A percentile compares a stretch with the other conserved stretches of the same genome.
These are phyloP conservation scores for Aureoboletus auriporus DNA, from an alignment of 768 basidiomycete species.

Conservation along the genomic window DNA sequence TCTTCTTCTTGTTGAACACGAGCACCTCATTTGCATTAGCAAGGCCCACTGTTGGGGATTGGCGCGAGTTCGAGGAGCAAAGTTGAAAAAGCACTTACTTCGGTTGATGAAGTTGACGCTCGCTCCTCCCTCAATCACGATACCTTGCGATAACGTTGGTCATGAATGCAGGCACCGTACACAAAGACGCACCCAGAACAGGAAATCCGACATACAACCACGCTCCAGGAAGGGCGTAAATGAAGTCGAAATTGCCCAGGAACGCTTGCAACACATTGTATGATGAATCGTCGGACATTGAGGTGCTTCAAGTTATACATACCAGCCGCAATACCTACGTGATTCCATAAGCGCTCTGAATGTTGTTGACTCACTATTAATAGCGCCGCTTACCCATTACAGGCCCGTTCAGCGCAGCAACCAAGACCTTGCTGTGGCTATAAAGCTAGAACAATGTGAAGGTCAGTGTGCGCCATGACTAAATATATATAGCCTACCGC, in stretches of 20 bases:
- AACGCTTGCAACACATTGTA: slow-evolving; percentile 39
- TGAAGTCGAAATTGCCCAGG: slow-evolving; percentile 72
- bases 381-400: slow-evolving; percentile 52
- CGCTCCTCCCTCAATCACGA: slow-evolving; percentile 65
- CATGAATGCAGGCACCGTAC: not conserved
- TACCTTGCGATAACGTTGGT: slow-evolving; percentile 36
- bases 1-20: slow-evolving; percentile 65
- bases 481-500: slow-evolving; percentile 43
- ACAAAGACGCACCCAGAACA: slow-evolving; percentile 43
- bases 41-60: slow-evolving; percentile 51
- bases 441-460: slow-evolving; percentile 44
- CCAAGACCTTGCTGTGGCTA: slow-evolving; percentile 62
- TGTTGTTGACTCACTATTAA: too few species aligned
- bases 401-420: slow-evolving; percentile 71
- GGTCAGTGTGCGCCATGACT: not conserved
- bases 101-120: slow-evolving; percentile 66
- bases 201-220: slow-evolving; percentile 69
- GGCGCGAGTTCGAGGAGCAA: not conserved
- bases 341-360: slow-evolving; percentile 2
- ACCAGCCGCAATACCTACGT: slow-evolving; percentile 65
- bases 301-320: not conserved
- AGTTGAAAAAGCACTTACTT: slow-evolving; percentile 37
- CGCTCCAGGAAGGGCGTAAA: slow-evolving; percentile 56
- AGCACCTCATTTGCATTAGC: slow-evolving; percentile 69
- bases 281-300: not conserved